Evolutionary conservation across 306 rosid genomes (phyloP), one percentile per base, ranked within the genome.

Genomic region (Senna siamea): DNA sequence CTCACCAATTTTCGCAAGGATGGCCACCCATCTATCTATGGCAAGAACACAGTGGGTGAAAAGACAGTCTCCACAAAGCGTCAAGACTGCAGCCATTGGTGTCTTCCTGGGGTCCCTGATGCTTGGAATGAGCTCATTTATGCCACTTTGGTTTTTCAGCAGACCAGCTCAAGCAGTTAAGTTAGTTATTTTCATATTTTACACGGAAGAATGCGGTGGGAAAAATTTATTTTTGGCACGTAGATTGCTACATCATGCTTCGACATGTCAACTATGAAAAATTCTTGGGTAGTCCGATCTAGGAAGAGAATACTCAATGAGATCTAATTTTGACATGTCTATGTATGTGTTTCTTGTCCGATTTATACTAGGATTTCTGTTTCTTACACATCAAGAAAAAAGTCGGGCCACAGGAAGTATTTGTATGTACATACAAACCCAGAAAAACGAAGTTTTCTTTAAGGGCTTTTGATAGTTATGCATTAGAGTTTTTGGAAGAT

Each of bases 71-170:
- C 97, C 43, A 78, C 59, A 15, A 87, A 84, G 81, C 75, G 77
- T 74, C 88, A 90, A 56, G 99, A 95, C 60, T 95, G 98, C 82
- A 95, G 99, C 85, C 99, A 90, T 76, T 92, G 96, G 97, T 95
- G 96, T 61, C 89, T 95, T 81, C 99, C 98, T 3, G 98, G 99
- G 28, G 99, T 94, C 56, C 99, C 98, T 44, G 98, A 94, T 82
- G 77, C 88, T 3, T 94, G 97, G 97, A 94, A 94, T 80, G 96
- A 94, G 68, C 92, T 92, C 2, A 88, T 94, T 75, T 92, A 94
- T 64, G 89, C 93, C 75, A 80, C 87, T 32, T 74, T 89, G 1
- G 80, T 88, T 78, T 58, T 79, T 53, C 93, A 76, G 48, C 87
- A 85, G 48, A 78, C 78, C 1, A 77, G 54, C 38, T 75, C 90